Evolutionary conservation across 176 grass and related monocot genomes (phyloP).

Genomic region (Ensete ventricosum): DNA sequence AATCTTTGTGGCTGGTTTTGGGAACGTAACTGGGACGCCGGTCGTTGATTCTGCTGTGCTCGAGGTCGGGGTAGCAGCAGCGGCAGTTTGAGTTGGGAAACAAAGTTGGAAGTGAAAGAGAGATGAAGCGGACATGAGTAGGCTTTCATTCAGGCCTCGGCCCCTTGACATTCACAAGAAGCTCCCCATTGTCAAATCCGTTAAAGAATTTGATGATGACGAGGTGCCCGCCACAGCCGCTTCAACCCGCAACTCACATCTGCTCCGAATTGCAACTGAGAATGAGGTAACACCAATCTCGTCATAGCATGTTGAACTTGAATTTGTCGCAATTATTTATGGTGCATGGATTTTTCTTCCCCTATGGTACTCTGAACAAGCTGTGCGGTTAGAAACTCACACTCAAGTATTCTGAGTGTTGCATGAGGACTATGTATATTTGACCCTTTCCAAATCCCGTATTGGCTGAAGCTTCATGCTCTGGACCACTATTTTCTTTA

Average conservation of each 20-base stretch:
- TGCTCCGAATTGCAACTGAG: conserved; percentile 22
- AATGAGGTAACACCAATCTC: conserved; percentile 1
- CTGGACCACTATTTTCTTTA: no score
- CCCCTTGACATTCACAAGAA: conserved; percentile 99
- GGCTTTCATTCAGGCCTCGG: conserved; percentile 87
- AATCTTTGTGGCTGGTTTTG: neutral
- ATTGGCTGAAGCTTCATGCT: no score
- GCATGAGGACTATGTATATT: no score
- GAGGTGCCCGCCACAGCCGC: conserved; percentile 19
- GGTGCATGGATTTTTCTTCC: no score
- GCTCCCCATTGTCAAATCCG: conserved; percentile 80
- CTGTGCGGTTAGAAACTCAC: no score
- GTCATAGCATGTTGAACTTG: neutral
- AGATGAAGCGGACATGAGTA: conserved; percentile 82
- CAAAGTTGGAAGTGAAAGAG: conserved; percentile 22
- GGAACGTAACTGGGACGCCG: no score
- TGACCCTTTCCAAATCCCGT: no score
- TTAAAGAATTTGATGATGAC: conserved; percentile 88
- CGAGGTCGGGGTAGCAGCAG: neutral
- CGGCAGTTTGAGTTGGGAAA: neutral
- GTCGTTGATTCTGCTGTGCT: neutral
- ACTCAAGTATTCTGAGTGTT: no score
- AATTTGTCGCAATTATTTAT: no score
- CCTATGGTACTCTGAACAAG: no score
- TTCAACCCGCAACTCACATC: conserved; percentile 22